These are phyloP conservation scores for Candida saitoana DNA, from an alignment of 805 yeast species.

Conservation along the genomic window DNA sequence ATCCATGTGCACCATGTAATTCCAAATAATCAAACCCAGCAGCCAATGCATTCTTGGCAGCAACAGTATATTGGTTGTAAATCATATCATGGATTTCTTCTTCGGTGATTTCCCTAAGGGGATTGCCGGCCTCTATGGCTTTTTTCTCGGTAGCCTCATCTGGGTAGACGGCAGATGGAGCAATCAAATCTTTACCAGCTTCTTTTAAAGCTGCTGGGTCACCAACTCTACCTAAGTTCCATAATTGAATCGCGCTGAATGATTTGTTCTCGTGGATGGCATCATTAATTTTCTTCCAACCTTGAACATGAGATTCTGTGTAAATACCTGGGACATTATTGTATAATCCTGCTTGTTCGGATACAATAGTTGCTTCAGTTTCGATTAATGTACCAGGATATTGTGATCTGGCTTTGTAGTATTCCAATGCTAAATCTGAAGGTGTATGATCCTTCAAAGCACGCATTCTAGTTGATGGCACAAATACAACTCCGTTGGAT, in stretches of 20 bases:
- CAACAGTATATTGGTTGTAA: slow-evolving; percentile 8
- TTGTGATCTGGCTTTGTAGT: slow-evolving; percentile 26
- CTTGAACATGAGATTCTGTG: slow-evolving; percentile 41
- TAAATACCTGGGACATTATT: slow-evolving; percentile 46
- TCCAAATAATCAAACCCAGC: slow-evolving; percentile 23
- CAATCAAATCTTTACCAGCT: slow-evolving; percentile 14
- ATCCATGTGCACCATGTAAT: slow-evolving; percentile 24
- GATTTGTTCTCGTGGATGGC: slow-evolving; percentile 44
- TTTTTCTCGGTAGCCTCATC: slow-evolving; percentile 12
- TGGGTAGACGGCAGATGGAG: slow-evolving; percentile 13
- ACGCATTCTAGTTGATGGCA: slow-evolving; percentile 25
- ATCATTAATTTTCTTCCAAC: slow-evolving; percentile 46
- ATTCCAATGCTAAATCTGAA: slow-evolving; percentile 22
- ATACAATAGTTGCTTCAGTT: slow-evolving; percentile 29
- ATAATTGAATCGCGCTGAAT: slow-evolving; percentile 44
- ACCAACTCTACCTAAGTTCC: slow-evolving; percentile 47
- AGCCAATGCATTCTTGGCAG: slow-evolving; percentile 15
- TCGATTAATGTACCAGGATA: slow-evolving; percentile 25
- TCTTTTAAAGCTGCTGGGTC: slow-evolving; percentile 21
- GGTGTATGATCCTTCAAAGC: slow-evolving; percentile 21
- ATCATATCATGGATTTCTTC: slow-evolving; percentile 15
- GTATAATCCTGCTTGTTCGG: slow-evolving; percentile 36
- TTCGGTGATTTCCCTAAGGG: slow-evolving; percentile 13
- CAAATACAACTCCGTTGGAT: slow-evolving; percentile 16
- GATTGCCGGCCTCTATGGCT: slow-evolving; percentile 14